These are phyloP conservation scores for Didymella keratinophila DNA, from an alignment of 2,329 filamentous ascomycete species.

Conservation along the genomic window DNA sequence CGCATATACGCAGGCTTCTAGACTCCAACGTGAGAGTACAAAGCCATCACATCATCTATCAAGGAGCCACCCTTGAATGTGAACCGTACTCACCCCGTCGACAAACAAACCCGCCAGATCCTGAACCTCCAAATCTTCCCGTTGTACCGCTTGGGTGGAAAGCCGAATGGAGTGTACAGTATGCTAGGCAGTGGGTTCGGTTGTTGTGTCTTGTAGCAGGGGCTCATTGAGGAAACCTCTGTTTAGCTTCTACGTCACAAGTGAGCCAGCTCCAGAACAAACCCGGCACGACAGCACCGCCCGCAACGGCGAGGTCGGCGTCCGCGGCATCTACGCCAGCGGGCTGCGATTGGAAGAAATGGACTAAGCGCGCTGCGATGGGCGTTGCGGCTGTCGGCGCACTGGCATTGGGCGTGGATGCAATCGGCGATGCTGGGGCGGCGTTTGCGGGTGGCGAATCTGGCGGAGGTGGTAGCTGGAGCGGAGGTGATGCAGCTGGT, in stretches of 20 bases:
- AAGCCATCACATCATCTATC: neutral
- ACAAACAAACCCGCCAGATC: neutral
- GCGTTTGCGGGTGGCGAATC: neutral
- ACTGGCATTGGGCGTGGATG: slow-evolving; percentile 18
- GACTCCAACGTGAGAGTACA: neutral
- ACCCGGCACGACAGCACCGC: neutral
- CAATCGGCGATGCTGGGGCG: slow-evolving; percentile 4
- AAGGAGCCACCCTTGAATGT: neutral
- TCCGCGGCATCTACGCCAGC: neutral
- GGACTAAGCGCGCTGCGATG: slow-evolving; percentile 18
- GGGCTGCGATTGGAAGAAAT: slow-evolving; percentile 20
- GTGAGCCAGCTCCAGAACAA: neutral
- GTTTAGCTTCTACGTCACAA: neutral
- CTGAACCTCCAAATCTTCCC: no score
- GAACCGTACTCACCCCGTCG: neutral
- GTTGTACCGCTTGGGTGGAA: slow-evolving; percentile 10
- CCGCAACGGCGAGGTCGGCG: neutral
- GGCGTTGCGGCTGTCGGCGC: slow-evolving; percentile 20
- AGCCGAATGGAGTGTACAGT: slow-evolving; percentile 20
- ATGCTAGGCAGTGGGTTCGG: slow-evolving; percentile 16
- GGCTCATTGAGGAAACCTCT: neutral
- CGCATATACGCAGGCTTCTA: neutral
- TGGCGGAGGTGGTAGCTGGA: neutral
- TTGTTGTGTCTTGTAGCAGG: neutral
- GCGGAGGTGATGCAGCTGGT: neutral